Percentiles rank a stretch among this genome's conserved stretches.
phyloP scores from a whole-genome alignment of 2,329 filamentous ascomycete genomes.

The Monilinia laxa region DNA sequence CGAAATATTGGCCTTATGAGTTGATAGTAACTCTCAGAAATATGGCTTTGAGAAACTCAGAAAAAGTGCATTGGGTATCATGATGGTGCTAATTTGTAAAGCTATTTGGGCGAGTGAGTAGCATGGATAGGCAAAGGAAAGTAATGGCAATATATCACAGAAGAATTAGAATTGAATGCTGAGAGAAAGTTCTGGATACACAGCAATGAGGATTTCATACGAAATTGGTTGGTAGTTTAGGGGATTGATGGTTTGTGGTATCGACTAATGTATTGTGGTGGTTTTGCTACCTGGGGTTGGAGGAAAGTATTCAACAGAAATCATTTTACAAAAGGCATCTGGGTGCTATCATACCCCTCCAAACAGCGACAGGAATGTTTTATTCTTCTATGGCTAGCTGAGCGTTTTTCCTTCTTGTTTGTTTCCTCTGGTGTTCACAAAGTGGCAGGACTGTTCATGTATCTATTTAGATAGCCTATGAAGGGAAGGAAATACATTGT shows the following conservation, averaged over 20 bases:
- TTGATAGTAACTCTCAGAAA: not conserved
- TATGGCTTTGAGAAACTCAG: not conserved
- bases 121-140: no score
- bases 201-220: no score
- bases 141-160: no score
- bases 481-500: not conserved
- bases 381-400: no score
- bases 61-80: not conserved
- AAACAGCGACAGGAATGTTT: no score
- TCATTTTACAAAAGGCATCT: not conserved
- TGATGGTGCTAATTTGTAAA: not conserved
- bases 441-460: not conserved
- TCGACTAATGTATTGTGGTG: no score
- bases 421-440: not conserved
- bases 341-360: not conserved
- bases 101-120: no score
- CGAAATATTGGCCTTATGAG: no score
- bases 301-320: no score
- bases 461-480: not conserved
- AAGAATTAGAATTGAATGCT: not conserved
- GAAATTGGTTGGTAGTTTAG: no score
- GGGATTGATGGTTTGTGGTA: no score
- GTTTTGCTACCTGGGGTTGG: no score
- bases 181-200: not conserved
- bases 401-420: not conserved